These are phyloP conservation scores for Malus hybrid DNA, from an alignment of 331 rosid species.

Conservation along the genomic window DNA sequence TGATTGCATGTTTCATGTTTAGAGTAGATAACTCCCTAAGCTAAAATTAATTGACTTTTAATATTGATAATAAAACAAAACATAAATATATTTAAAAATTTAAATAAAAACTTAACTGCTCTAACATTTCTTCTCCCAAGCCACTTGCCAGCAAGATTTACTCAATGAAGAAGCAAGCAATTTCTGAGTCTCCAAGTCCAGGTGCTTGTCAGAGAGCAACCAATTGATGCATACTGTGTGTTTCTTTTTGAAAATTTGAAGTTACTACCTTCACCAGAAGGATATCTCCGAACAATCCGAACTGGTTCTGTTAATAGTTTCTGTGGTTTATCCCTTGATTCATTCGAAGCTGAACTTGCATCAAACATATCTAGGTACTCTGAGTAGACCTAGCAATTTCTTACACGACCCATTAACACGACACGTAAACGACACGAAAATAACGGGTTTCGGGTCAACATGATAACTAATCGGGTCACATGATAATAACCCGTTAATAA, in stretches of 20 bases:
- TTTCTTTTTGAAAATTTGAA: conserved; percentile 47
- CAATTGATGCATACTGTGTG: conserved; percentile 77
- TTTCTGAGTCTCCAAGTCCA: conserved; percentile 65
- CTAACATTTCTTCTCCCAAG: conserved; percentile 42
- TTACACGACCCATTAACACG: too few species aligned
- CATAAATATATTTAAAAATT: too few species aligned
- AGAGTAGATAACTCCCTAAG: too few species aligned
- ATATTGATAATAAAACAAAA: too few species aligned
- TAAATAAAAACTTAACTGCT: too few species aligned
- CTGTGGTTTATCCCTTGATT: conserved; percentile 60
- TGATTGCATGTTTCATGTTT: too few species aligned
- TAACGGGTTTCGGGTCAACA: too few species aligned
- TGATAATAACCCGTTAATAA: too few species aligned
- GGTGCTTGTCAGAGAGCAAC: conserved; percentile 82
- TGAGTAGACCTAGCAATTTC: conserved; percentile 2
- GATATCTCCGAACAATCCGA: conserved; percentile 68
- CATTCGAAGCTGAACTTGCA: conserved; percentile 62
- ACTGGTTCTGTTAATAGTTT: conserved; percentile 65
- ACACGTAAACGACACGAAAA: too few species aligned
- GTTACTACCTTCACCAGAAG: conserved; percentile 65
- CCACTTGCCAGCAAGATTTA: conserved; percentile 82
- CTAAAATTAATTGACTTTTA: too few species aligned
- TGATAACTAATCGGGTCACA: too few species aligned
- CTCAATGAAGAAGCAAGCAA: conserved; percentile 85
- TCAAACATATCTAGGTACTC: conserved; percentile 73